These are phyloP conservation scores for Circinella minor DNA, from an alignment of 371 early-diverging fungal genomes.

Conservation along the genomic window DNA sequence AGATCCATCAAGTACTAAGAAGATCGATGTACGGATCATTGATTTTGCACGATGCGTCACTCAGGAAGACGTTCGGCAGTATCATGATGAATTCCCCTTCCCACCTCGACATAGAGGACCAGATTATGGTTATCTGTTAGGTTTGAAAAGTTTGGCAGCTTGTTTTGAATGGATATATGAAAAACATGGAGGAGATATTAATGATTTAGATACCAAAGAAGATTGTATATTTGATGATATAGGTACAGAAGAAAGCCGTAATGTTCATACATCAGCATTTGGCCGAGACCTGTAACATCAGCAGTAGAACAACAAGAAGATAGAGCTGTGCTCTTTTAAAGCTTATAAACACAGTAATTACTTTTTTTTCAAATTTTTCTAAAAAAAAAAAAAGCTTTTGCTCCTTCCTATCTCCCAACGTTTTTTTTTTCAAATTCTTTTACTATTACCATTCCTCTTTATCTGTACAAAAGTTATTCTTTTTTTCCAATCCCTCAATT, in stretches of 20 bases:
- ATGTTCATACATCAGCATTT: conserved; percentile 19
- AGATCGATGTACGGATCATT: conserved; percentile 88
- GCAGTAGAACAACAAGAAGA: too few relatives aligned
- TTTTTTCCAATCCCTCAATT: neutral
- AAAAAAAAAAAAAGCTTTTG: neutral
- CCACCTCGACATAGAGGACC: conserved; percentile 74
- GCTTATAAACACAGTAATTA: too few relatives aligned
- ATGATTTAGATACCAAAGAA: conserved; percentile 28
- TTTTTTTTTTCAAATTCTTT: neutral
- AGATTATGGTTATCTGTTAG: conserved; percentile 78
- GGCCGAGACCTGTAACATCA: conserved; percentile 1
- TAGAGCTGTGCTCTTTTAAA: conserved; percentile 5
- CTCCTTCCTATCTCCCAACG: neutral
- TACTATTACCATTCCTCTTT: neutral
- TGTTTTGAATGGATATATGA: conserved; percentile 70
- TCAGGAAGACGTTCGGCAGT: conserved; percentile 32
- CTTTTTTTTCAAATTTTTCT: too few relatives aligned
- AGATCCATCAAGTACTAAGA: conserved; percentile 22
- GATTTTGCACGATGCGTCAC: conserved; percentile 90
- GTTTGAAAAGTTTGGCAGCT: conserved; percentile 68
- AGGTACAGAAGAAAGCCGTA: conserved; percentile 28
- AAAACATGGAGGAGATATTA: conserved; percentile 42
- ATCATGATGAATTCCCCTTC: conserved; percentile 45
- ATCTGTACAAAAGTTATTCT: neutral
- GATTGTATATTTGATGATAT: conserved; percentile 42